A percentile compares a stretch with the other conserved stretches of the same genome.
phyloP scores from a whole-genome alignment of 805 yeast genomes.

The Dipodascus albidus region DNA sequence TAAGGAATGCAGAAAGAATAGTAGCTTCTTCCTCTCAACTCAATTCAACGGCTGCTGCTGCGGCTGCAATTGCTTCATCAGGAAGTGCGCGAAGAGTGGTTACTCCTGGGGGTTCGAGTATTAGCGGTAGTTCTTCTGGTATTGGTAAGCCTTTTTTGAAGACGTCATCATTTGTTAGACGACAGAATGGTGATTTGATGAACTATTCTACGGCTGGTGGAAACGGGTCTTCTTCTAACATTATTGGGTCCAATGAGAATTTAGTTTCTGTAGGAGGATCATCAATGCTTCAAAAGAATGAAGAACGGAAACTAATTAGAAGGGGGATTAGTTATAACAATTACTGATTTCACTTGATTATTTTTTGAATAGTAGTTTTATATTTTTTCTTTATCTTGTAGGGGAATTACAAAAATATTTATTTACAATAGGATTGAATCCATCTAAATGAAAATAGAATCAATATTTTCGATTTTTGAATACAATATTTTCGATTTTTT shows the following conservation, averaged over 20 bases:
- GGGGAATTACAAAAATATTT: no score
- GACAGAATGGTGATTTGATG: background rate
- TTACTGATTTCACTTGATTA: no score
- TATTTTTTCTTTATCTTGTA: no score
- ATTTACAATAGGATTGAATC: no score
- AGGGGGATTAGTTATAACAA: background rate
- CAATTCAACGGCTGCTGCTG: slow-evolving; percentile 4
- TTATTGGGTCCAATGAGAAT: background rate
- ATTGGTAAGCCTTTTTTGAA: no score
- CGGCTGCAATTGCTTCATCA: slow-evolving; percentile 4
- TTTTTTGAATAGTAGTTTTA: no score
- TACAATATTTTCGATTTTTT: no score
- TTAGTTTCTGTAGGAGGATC: slow-evolving; percentile 2
- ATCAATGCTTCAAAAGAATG: slow-evolving; percentile 13
- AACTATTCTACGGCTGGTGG: background rate
- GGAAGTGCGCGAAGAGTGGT: background rate
- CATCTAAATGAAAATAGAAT: no score
- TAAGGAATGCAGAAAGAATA: slow-evolving; percentile 15
- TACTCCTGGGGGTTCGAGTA: background rate
- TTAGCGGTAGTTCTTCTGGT: background rate
- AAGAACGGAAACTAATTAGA: slow-evolving; percentile 11
- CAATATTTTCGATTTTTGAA: no score
- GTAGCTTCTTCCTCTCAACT: background rate
- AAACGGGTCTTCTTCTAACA: background rate
- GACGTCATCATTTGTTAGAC: background rate